These are phyloP conservation scores for Solanum pennellii DNA, from an alignment of 257 asterid genomes.

Conservation along the genomic window DNA sequence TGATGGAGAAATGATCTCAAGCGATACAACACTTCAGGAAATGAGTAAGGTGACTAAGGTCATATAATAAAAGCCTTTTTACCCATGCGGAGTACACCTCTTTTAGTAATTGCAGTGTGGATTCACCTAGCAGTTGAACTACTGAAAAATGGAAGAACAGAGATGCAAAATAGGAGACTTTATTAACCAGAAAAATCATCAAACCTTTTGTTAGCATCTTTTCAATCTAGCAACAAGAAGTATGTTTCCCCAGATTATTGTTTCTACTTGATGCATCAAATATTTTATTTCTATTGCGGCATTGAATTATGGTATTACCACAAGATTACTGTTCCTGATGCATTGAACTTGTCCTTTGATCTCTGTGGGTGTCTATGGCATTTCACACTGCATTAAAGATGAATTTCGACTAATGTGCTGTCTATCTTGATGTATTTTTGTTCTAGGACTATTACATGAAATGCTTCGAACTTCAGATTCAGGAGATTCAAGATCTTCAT, in stretches of 20 bases:
- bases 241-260: neutral
- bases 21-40: neutral
- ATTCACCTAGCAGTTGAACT: neutral
- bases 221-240: neutral
- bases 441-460: slow-evolving; percentile 65
- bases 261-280: neutral
- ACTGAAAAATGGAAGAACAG: neutral
- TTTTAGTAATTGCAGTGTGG: neutral
- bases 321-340: neutral
- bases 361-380: neutral
- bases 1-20: neutral
- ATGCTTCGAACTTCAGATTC: slow-evolving; percentile 75
- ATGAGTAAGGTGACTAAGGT: neutral
- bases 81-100: neutral
- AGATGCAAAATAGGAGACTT: neutral
- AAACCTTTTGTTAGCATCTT: neutral
- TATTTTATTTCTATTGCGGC: neutral
- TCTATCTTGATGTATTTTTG: slow-evolving; percentile 11
- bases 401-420: neutral
- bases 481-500: slow-evolving; percentile 60
- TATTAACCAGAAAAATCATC: neutral
- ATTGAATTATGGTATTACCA: neutral
- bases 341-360: neutral
- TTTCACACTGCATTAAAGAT: neutral
- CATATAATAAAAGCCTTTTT: neutral